phyloP scores from a whole-genome alignment of 805 yeast species.

The Candida methanosorbosa region DNA sequence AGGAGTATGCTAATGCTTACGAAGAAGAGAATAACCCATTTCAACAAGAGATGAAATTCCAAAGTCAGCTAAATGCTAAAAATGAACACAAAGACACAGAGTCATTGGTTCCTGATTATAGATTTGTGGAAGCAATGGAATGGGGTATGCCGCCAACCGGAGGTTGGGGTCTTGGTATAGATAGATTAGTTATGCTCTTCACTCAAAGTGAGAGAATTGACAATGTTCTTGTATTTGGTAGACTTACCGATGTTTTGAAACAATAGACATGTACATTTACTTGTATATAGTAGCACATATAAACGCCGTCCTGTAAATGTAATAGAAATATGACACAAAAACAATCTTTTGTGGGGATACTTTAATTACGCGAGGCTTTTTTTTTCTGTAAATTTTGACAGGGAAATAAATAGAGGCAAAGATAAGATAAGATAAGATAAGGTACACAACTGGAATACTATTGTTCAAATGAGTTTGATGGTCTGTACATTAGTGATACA shows the following conservation, averaged over 20 bases:
- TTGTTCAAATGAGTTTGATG: too few relatives aligned
- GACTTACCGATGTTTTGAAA: constrained; percentile 55
- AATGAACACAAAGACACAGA: constrained; percentile 48
- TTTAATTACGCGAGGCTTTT: too few relatives aligned
- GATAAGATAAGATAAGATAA: too few relatives aligned
- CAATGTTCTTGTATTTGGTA: constrained; percentile 68
- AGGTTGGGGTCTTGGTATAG: constrained; percentile 96
- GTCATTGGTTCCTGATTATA: constrained; percentile 59
- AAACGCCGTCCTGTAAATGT: too few relatives aligned
- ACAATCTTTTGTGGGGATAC: too few relatives aligned
- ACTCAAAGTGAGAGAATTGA: constrained; percentile 61
- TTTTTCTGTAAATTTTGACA: too few relatives aligned
- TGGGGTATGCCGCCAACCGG: constrained; percentile 97
- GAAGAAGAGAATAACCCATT: constrained; percentile 93
- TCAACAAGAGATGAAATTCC: constrained; percentile 57
- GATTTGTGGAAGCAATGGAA: constrained; percentile 70
- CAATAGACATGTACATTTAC: constrained; percentile 28
- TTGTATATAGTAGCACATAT: neutral
- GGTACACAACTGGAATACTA: too few relatives aligned
- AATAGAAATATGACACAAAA: too few relatives aligned
- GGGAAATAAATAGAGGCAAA: too few relatives aligned
- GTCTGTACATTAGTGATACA: too few relatives aligned
- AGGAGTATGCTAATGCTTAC: constrained; percentile 85
- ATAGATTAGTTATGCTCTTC: constrained; percentile 75
- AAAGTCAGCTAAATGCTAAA: constrained; percentile 43